phyloP scores from a whole-genome alignment of 2,329 filamentous ascomycete genomes.

The Penicillium sp. region DNA sequence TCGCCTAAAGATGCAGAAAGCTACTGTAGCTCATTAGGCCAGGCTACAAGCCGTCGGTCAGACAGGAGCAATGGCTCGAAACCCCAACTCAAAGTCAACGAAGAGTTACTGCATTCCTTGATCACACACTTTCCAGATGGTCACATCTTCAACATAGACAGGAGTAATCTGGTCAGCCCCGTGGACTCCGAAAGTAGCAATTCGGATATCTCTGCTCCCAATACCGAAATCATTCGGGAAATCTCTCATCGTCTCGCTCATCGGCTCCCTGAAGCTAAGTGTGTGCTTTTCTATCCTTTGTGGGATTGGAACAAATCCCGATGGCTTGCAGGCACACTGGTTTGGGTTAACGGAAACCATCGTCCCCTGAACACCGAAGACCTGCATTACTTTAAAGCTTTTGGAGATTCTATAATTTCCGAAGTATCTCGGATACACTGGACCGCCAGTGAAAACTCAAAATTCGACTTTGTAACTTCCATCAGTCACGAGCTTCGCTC shows the following conservation, averaged over 20 bases:
- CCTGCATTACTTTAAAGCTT: constrained; percentile 37
- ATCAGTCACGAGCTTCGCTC: constrained; percentile 55
- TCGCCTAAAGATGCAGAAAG: constrained; percentile 3
- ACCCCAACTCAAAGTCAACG: constrained; percentile 9
- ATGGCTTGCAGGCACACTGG: constrained; percentile 35
- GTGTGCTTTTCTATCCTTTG: constrained; percentile 33
- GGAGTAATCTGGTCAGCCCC: not conserved
- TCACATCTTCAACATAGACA: constrained; percentile 24
- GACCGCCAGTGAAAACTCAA: constrained; percentile 45
- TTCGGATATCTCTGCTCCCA: not conserved
- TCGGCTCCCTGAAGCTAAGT: constrained; percentile 27
- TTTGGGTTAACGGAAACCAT: constrained; percentile 29
- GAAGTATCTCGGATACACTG: constrained; percentile 38
- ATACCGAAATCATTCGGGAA: constrained; percentile 1
- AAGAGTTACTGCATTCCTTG: constrained; percentile 19
- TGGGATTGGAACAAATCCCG: constrained; percentile 37
- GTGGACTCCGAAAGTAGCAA: not conserved
- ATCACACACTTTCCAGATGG: constrained; percentile 27
- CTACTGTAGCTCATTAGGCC: constrained; percentile 23
- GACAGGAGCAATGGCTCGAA: not conserved
- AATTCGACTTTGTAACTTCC: constrained; percentile 54
- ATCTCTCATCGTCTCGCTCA: constrained; percentile 15
- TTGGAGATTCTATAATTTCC: constrained; percentile 37
- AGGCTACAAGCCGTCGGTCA: constrained; percentile 12
- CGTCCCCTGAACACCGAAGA: constrained; percentile 28